Conservation (phyloP, 371 early-diverging fungal species). For the Mortierella sp. region DNA sequence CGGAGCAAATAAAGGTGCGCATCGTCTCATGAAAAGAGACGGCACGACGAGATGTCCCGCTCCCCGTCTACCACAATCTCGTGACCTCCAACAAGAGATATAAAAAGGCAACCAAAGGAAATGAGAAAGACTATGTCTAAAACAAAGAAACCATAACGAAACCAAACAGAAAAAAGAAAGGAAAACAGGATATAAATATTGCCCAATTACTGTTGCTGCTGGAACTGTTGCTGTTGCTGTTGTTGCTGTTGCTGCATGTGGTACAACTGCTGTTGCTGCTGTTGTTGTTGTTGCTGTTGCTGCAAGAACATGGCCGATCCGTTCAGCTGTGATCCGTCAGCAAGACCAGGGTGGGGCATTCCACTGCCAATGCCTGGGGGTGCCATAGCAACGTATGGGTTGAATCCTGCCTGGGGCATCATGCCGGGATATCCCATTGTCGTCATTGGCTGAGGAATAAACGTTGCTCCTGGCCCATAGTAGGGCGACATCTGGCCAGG, state of each 20-base stretch:
- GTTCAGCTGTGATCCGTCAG: slow-evolving; percentile 28
- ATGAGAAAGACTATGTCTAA: slow-evolving; percentile 8
- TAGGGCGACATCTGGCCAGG: slow-evolving; percentile 55
- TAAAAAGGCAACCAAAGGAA: not conserved
- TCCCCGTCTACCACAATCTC: not conserved
- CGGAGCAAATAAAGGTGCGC: not conserved
- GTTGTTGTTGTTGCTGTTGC: slow-evolving; percentile 47
- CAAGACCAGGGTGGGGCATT: slow-evolving; percentile 20
- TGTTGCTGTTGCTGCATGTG: slow-evolving; percentile 42
- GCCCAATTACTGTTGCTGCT: slow-evolving; percentile 8
- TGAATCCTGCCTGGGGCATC: slow-evolving; percentile 48
- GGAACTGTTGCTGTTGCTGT: slow-evolving; percentile 24
- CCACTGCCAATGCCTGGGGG: slow-evolving; percentile 40
- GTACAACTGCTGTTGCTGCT: slow-evolving; percentile 34
- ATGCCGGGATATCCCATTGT: slow-evolving; percentile 51
- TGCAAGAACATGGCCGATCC: slow-evolving; percentile 40
- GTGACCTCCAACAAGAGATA: not conserved
- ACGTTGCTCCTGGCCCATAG: slow-evolving; percentile 40
- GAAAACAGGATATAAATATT: slow-evolving; percentile 7
- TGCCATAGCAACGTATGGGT: slow-evolving; percentile 44
- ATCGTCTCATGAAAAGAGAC: not conserved
- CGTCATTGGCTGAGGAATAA: slow-evolving; percentile 41
- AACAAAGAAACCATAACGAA: not conserved
- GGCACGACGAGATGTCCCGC: not conserved
- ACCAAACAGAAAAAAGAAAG: not conserved